A percentile compares a stretch with the other conserved stretches of the same genome.
phyloP scores from a whole-genome alignment of 371 early-diverging fungal genomes.

The Conidiobolus incongruus region DNA sequence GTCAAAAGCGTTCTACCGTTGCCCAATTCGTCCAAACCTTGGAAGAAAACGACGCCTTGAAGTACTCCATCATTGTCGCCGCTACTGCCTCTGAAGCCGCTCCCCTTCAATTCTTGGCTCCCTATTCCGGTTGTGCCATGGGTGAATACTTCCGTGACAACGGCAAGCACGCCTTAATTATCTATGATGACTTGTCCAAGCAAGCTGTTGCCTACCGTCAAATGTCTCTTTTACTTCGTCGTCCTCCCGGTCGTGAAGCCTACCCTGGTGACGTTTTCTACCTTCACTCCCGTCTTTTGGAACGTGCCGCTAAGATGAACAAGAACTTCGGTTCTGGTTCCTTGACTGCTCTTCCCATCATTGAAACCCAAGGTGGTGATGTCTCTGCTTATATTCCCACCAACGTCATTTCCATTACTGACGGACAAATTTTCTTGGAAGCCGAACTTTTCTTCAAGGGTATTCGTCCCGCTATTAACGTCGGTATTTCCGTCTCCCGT shows the following conservation, averaged over 20 bases:
- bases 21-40: conserved; percentile 91
- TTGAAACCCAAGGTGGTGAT: conserved; percentile 96
- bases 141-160: conserved; percentile 96
- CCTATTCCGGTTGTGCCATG: conserved; percentile 88
- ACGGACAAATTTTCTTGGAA: conserved; percentile 94
- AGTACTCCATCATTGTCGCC: conserved; percentile 88
- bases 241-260: conserved; percentile 95
- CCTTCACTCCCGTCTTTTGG: conserved; percentile 87
- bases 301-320: conserved; percentile 95
- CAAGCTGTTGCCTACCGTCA: conserved; percentile 96
- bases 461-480: conserved; percentile 93
- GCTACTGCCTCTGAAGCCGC: conserved; percentile 91
- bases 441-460: conserved; percentile 96
- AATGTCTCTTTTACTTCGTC: conserved; percentile 89
- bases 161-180: conserved; percentile 86
- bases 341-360: conserved; percentile 88
- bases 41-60: conserved; percentile 71
- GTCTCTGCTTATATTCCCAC: conserved; percentile 96
- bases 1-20: conserved; percentile 93
- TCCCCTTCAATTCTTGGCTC: conserved; percentile 88
- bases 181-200: conserved; percentile 94
- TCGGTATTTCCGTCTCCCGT: conserved; percentile 95
- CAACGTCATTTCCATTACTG: conserved; percentile 96
- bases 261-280: conserved; percentile 97
- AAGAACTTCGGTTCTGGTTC: conserved; percentile 77